A percentile compares a stretch with the other conserved stretches of the same genome.
phyloP scores from a whole-genome alignment of 306 rosid genomes.

The Cicer yamashitae region DNA sequence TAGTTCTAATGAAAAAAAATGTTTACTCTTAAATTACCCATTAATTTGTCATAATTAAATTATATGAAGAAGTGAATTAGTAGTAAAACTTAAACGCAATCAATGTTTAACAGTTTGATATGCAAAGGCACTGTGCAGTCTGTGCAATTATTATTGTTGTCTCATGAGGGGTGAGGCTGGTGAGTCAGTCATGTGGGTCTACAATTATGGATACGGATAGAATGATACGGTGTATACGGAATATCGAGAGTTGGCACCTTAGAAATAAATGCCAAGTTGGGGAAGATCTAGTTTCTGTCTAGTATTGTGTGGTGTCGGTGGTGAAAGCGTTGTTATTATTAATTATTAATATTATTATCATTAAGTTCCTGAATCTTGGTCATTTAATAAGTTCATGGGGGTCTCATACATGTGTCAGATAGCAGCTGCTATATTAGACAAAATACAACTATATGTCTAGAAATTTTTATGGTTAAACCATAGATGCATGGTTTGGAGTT shows the following conservation, averaged over 20 bases:
- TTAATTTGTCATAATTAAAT: not conserved
- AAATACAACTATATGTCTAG: slow-evolving; percentile 28
- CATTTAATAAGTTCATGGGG: slow-evolving; percentile 58
- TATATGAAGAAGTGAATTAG: slow-evolving; percentile 8
- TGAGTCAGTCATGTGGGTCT: slow-evolving; percentile 43
- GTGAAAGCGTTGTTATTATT: slow-evolving; percentile 34
- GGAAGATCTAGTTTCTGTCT: slow-evolving; percentile 36
- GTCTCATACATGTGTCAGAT: slow-evolving; percentile 50
- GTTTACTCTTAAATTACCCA: not conserved
- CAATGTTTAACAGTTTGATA: slow-evolving; percentile 2
- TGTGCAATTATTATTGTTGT: slow-evolving; percentile 23
- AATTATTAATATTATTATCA: slow-evolving; percentile 28
- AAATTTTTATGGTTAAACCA: slow-evolving; percentile 48
- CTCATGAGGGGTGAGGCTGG: slow-evolving; percentile 18
- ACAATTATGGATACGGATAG: slow-evolving; percentile 45
- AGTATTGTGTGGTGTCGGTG: slow-evolving; percentile 74
- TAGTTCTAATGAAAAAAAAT: no score
- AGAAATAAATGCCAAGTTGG: slow-evolving; percentile 49
- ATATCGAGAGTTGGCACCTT: slow-evolving; percentile 20
- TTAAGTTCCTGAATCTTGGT: slow-evolving; percentile 14
- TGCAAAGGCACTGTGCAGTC: not conserved
- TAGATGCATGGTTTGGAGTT: slow-evolving; percentile 49
- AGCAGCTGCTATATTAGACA: slow-evolving; percentile 43
- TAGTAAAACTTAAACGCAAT: not conserved
- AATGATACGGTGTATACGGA: slow-evolving; percentile 78